phyloP scores from a whole-genome alignment of 805 yeast species.

The Candida berthetii region DNA sequence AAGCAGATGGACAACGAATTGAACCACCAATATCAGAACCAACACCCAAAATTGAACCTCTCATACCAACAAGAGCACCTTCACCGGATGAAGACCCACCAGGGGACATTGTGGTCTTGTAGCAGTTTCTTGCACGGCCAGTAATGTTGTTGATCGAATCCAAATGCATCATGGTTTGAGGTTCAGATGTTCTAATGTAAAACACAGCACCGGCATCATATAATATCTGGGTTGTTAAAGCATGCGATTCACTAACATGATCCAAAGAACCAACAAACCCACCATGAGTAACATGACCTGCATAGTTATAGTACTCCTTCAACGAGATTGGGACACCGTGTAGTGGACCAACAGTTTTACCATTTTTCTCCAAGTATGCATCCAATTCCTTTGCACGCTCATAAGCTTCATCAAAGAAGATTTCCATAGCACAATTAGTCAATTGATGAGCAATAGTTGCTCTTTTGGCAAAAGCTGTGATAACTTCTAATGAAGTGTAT shows the following conservation, averaged over 20 bases:
- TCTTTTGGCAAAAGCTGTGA: constrained; percentile 26
- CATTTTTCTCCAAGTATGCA: constrained; percentile 39
- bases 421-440: constrained; percentile 53
- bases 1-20: constrained; percentile 64
- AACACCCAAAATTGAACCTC: constrained; percentile 55
- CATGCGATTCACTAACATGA: constrained; percentile 39
- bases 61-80: constrained; percentile 54
- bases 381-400: constrained; percentile 51
- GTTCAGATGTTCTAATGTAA: constrained; percentile 61
- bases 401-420: constrained; percentile 58
- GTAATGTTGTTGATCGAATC: constrained; percentile 55
- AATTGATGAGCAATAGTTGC: constrained; percentile 61
- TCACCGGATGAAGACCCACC: constrained; percentile 76
- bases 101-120: constrained; percentile 49
- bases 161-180: constrained; percentile 65
- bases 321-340: constrained; percentile 68
- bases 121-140: constrained; percentile 54
- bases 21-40: constrained; percentile 75
- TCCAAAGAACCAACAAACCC: constrained; percentile 50
- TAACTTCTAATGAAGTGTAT: background rate
- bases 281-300: constrained; percentile 51
- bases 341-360: constrained; percentile 53
- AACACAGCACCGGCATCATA: constrained; percentile 40
- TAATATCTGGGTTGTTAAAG: constrained; percentile 37
- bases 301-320: constrained; percentile 57